These are phyloP conservation scores for Metarhizium brunneum DNA, from an alignment of 2,329 filamentous ascomycete species.

Conservation along the genomic window DNA sequence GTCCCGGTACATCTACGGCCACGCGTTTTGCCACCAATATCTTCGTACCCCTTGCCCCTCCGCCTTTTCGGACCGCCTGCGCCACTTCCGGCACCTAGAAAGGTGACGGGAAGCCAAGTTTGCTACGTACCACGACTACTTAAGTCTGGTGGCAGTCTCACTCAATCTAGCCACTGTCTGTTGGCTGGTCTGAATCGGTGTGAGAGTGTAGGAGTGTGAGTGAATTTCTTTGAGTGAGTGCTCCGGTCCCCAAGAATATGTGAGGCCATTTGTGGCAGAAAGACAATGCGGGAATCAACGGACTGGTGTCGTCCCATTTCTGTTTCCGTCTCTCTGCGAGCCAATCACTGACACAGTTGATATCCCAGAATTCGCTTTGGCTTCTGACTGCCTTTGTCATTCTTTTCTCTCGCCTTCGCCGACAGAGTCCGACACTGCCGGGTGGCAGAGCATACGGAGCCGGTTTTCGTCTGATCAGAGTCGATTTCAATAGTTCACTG, in stretches of 20 bases:
- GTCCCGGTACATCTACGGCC: constrained; percentile 1
- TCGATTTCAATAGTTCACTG: not conserved
- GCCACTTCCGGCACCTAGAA: constrained; percentile 9
- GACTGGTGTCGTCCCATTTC: not conserved
- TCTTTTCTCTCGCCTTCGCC: constrained; percentile 12
- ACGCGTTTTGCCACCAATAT: not conserved
- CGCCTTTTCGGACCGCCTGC: constrained; percentile 10
- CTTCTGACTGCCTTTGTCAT: constrained; percentile 1
- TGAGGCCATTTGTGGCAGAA: not conserved
- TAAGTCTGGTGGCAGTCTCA: not conserved
- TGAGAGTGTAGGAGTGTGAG: not conserved
- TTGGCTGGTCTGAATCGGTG: not conserved
- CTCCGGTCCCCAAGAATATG: not conserved
- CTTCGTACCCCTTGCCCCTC: constrained; percentile 5
- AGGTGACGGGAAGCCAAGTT: constrained; percentile 2
- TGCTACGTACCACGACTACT: not conserved
- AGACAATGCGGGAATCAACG: not conserved
- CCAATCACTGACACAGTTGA: constrained; percentile 6
- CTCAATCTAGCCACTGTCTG: not conserved
- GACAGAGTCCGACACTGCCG: constrained; percentile 8
- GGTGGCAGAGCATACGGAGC: not conserved
- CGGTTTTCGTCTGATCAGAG: not conserved
- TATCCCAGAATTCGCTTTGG: not conserved
- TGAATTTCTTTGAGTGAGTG: constrained; percentile 1
- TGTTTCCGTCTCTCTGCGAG: not conserved